Percentiles rank a stretch among this genome's conserved stretches.
These are phyloP conservation scores for Senecio squalidus DNA, from an alignment of 140 eudicot genomes.

Conservation along the genomic window DNA sequence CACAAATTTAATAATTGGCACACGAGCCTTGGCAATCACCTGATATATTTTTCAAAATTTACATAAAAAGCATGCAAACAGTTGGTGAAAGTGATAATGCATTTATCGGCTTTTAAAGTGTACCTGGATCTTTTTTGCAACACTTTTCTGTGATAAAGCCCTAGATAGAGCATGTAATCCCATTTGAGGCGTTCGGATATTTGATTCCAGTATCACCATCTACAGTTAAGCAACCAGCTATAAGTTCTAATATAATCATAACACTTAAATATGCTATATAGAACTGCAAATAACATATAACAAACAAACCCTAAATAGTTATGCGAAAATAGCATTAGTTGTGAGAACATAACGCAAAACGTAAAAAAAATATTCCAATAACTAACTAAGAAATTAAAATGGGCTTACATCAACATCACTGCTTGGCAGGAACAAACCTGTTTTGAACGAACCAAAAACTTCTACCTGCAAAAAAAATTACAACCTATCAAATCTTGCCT, in stretches of 20 bases:
- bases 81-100: neutral
- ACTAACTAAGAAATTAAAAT: neutral
- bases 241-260: conserved; percentile 4
- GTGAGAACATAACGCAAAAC: neutral
- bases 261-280: neutral
- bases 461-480: conserved; percentile 53
- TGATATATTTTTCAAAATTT: conserved; percentile 18
- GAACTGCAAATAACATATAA: no score
- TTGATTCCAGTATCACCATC: conserved; percentile 81
- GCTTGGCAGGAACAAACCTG: conserved; percentile 85
- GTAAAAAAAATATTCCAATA: neutral
- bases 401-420: conserved; percentile 87
- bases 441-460: conserved; percentile 89
- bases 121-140: conserved; percentile 94
- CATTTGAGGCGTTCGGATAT: conserved; percentile 65
- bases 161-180: conserved; percentile 82
- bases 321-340: neutral
- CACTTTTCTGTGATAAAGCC: conserved; percentile 73
- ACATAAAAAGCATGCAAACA: neutral
- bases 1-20: conserved; percentile 78
- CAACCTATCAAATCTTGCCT: conserved; percentile 3
- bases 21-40: conserved; percentile 91
- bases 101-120: neutral
- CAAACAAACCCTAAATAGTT: neutral
- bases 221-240: conserved; percentile 31